Percentiles rank a stretch among this genome's conserved stretches.
phyloP scores from a whole-genome alignment of 495 filamentous ascomycete genomes.

The Patellaria atrata region DNA sequence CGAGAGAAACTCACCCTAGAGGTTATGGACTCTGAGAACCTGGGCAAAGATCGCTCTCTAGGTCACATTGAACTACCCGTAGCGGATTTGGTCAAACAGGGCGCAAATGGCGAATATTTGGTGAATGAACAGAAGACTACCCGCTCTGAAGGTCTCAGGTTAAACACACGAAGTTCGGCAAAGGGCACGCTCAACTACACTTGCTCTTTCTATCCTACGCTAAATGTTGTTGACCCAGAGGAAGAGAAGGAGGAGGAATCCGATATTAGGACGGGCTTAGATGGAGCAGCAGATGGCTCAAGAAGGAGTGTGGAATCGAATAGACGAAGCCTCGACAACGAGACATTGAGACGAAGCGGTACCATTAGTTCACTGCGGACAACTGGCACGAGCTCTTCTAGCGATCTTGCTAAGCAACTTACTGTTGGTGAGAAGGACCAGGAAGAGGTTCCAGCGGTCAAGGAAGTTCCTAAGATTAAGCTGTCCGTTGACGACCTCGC shows the following conservation, averaged over 20 bases:
- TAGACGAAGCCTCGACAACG: slow-evolving; percentile 2
- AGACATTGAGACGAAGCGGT: slow-evolving; percentile 8
- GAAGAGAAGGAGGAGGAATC: slow-evolving; percentile 51
- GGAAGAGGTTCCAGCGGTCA: slow-evolving; percentile 32
- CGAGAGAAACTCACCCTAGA: slow-evolving; percentile 77
- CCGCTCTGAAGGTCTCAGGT: slow-evolving; percentile 46
- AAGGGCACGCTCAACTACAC: slow-evolving; percentile 81
- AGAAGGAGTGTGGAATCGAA: slow-evolving; percentile 5
- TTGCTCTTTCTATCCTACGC: slow-evolving; percentile 74
- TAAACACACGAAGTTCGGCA: slow-evolving; percentile 46
- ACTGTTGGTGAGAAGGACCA: slow-evolving; percentile 39
- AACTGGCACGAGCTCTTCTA: slow-evolving; percentile 17
- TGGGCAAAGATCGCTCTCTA: slow-evolving; percentile 75
- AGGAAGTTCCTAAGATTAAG: slow-evolving; percentile 57
- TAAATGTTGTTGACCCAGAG: slow-evolving; percentile 82
- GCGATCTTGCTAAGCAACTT: slow-evolving; percentile 28
- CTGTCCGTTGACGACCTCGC: slow-evolving; percentile 65
- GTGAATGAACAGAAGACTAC: slow-evolving; percentile 59
- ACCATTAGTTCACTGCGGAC: slow-evolving; percentile 16
- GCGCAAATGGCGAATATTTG: slow-evolving; percentile 65
- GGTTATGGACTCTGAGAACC: slow-evolving; percentile 90
- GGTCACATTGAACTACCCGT: slow-evolving; percentile 62
- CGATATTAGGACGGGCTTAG: not conserved
- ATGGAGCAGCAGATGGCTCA: slow-evolving; percentile 7
- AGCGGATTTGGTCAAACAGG: slow-evolving; percentile 64